phyloP scores from a whole-genome alignment of 768 basidiomycete species.

The Russula brevipes region DNA sequence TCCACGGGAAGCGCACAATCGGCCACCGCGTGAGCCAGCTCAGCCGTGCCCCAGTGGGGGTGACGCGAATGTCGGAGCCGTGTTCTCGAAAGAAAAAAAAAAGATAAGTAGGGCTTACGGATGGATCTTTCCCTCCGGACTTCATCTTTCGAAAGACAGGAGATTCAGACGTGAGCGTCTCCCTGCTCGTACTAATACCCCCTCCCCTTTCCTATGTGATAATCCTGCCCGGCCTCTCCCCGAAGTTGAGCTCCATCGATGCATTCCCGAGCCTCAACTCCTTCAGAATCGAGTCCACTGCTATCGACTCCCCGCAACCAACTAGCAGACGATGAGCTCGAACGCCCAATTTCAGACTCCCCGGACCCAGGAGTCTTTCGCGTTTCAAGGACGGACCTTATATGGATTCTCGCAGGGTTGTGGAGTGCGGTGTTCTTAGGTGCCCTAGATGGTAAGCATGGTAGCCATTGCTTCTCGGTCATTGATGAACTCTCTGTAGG shows the following conservation, averaged over 20 bases:
- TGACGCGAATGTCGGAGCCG: conserved; percentile 22
- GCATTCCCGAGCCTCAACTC: conserved; percentile 39
- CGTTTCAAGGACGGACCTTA: conserved; percentile 46
- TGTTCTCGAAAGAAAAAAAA: conserved; percentile 18
- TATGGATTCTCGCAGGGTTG: conserved; percentile 69
- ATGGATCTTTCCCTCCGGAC: conserved; percentile 22
- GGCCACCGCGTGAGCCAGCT: conserved; percentile 15
- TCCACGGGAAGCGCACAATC: conserved; percentile 19
- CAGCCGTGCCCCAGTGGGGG: conserved; percentile 4
- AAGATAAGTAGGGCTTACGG: conserved; percentile 19
- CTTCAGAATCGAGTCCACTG: conserved; percentile 54
- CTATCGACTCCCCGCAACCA: conserved; percentile 32
- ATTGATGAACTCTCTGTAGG: conserved; percentile 37
- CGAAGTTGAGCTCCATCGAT: conserved; percentile 27
- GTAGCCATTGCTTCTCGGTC: neutral
- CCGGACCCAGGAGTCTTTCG: neutral
- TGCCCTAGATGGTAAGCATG: conserved; percentile 67
- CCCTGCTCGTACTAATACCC: conserved; percentile 20
- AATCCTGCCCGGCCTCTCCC: conserved; percentile 10
- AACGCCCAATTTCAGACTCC: neutral
- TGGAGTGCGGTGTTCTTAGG: conserved; percentile 83
- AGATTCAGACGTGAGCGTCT: conserved; percentile 16
- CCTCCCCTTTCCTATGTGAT: conserved; percentile 17
- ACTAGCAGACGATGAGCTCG: neutral
- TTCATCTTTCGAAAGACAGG: conserved; percentile 16